Percentiles rank a stretch among this genome's conserved stretches.
These are phyloP conservation scores for Lactarius indigo DNA, from an alignment of 768 basidiomycete species.

Conservation along the genomic window DNA sequence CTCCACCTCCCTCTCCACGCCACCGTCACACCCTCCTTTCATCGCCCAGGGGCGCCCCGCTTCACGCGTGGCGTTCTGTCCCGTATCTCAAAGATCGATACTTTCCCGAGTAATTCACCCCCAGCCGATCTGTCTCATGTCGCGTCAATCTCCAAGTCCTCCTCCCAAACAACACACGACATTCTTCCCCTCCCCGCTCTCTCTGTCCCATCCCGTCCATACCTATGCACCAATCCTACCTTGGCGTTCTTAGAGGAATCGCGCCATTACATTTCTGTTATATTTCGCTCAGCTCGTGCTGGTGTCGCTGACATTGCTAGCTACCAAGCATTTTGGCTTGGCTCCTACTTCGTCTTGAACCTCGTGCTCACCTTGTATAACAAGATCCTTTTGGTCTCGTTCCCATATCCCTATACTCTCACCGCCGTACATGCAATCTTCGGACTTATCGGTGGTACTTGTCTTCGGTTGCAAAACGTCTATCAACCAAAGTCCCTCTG, in stretches of 20 bases:
- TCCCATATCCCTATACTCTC: slow-evolving; percentile 95
- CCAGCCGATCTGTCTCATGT: neutral
- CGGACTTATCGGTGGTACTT: slow-evolving; percentile 75
- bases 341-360: slow-evolving; percentile 86
- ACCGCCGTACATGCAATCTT: slow-evolving; percentile 90
- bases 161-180: neutral
- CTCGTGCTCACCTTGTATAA: slow-evolving; percentile 92
- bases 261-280: neutral
- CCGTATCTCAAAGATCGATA: neutral
- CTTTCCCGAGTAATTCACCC: neutral
- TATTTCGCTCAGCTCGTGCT: neutral
- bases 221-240: neutral
- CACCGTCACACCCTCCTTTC: neutral
- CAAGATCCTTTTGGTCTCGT: slow-evolving; percentile 85
- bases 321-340: slow-evolving; percentile 54
- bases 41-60: neutral
- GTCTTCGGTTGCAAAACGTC: slow-evolving; percentile 53
- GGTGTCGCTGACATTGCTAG: neutral
- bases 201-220: slow-evolving; percentile 4
- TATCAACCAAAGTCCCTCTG: slow-evolving; percentile 58
- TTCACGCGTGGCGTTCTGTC: neutral
- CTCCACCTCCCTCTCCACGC: neutral
- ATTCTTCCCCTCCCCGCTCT: slow-evolving; percentile 19
- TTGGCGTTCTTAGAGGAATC: neutral
- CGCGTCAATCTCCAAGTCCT: neutral